These are phyloP conservation scores for Microcyclospora pomicola DNA, from an alignment of 2,329 filamentous ascomycete genomes.

Conservation along the genomic window DNA sequence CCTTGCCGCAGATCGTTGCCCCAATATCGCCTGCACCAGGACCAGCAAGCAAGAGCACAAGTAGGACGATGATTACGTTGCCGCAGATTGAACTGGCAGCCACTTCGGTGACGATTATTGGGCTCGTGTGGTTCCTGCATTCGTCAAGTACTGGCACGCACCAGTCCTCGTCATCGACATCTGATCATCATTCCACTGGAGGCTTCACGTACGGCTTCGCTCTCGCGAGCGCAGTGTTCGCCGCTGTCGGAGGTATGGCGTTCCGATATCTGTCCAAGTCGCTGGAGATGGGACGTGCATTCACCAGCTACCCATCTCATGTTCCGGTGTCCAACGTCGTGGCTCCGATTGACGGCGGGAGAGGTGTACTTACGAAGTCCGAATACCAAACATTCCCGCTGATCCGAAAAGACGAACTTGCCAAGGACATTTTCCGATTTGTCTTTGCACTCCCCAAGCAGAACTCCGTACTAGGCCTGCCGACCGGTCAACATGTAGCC, in stretches of 20 bases:
- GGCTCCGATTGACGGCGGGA: constrained; percentile 2
- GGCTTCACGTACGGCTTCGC: constrained; percentile 28
- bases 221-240: constrained; percentile 17
- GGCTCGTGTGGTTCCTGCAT: background rate
- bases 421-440: constrained; percentile 13
- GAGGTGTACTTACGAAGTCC: constrained; percentile 28
- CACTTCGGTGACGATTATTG: background rate
- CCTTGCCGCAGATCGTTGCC: no score
- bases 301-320: constrained; percentile 21
- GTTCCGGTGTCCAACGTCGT: constrained; percentile 18
- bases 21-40: no score
- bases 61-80: background rate
- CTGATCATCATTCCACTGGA: no score
- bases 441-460: constrained; percentile 15
- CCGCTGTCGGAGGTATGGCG: constrained; percentile 5
- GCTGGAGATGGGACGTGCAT: constrained; percentile 4
- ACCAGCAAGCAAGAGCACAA: background rate
- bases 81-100: background rate
- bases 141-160: no score
- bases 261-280: constrained; percentile 8
- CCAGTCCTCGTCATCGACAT: no score
- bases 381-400: constrained; percentile 37
- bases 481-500: constrained; percentile 24
- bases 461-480: constrained; percentile 19
- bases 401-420: constrained; percentile 7